Base-by-base conservation (phyloP, 1,139 yeast species). In the Saccharomycopsis crataegensis region DNA sequence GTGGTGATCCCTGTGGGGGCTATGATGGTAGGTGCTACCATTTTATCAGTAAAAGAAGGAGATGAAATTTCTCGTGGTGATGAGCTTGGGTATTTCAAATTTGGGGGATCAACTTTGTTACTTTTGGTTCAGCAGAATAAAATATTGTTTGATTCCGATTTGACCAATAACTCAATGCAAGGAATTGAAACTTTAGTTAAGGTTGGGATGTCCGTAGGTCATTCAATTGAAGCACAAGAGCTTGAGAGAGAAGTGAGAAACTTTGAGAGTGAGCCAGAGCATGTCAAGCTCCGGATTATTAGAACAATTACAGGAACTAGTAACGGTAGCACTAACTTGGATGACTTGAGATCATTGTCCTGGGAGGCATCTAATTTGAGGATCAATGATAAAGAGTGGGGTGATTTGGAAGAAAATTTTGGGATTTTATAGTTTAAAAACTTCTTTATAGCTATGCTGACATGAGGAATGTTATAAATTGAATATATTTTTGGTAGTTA, bases 21-120 rank as follows among this genome's bases (percentile, higher is more conserved):
- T 1, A 93, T 93, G 98, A 90, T 93, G 97, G 99, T 93, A 3
- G 98, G 98, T 0, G 86, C 96, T 1, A 90, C 84, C 2, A 78
- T 89, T 0, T 68, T 91, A 41, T 83, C 93, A 0, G 83, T 82
- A n/a, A 64, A 76, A 51, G 79, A 76, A 47, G 89, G 88, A 2
- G 81, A 82, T 44, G 50, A 56, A 0, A 75, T 91, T 6, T 63
- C 69, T 14, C 74, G 93, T 53, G 87, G 93, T 7, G 94, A 87
- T 48, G 98, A 93, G 64, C 70, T 93, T 45, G 99, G 99, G 0
- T 91, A 88, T 64, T 93, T 93, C 74, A 88, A 90, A 65, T 93
- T 91, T 71, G 99, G 99, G 14, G 99, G 98, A 0, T 87, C 96
- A 0, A 93, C 99, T 0, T 76, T 89, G 14, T 72, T 93, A 6